A percentile compares a stretch with the other conserved stretches of the same genome.
These are phyloP conservation scores for Malus domestica DNA, from an alignment of 306 rosid species.

Conservation along the genomic window DNA sequence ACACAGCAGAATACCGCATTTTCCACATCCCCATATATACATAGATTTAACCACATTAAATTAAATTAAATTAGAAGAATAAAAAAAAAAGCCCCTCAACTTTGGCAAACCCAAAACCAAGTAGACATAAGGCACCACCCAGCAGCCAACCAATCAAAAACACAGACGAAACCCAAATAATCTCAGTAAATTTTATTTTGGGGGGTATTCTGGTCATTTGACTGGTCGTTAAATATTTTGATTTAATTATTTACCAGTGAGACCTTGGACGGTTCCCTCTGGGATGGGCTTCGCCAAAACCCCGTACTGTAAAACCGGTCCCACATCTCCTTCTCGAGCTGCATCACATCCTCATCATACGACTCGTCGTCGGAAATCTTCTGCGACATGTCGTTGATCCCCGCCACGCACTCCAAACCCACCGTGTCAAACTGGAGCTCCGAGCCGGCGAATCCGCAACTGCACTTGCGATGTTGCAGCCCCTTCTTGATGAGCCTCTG, in stretches of 20 bases:
- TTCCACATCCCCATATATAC: not conserved
- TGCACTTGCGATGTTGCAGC: not conserved
- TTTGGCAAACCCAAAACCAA: not conserved
- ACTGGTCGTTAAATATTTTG: not conserved
- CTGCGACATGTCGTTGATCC: not conserved
- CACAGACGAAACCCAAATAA: not conserved
- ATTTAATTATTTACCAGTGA: not conserved
- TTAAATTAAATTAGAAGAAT: not conserved
- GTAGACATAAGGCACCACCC: not conserved
- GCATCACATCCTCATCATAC: conserved; percentile 26
- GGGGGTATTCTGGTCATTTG: not conserved
- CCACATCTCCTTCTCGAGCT: conserved; percentile 91
- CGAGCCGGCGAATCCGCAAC: conserved; percentile 28
- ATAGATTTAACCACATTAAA: not conserved
- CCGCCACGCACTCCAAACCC: not conserved
- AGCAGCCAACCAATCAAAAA: not conserved
- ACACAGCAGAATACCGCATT: not conserved
- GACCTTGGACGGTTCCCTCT: conserved; percentile 27
- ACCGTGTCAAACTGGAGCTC: conserved; percentile 25
- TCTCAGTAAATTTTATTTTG: not conserved
- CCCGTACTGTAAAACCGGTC: conserved; percentile 55
- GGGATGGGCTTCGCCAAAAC: conserved; percentile 86
- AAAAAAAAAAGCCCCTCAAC: not conserved
- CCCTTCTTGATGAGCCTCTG: conserved; percentile 21
- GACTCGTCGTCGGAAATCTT: conserved; percentile 2